phyloP scores from a whole-genome alignment of 2,329 filamentous ascomycete species.

The Trichoderma gracile region DNA sequence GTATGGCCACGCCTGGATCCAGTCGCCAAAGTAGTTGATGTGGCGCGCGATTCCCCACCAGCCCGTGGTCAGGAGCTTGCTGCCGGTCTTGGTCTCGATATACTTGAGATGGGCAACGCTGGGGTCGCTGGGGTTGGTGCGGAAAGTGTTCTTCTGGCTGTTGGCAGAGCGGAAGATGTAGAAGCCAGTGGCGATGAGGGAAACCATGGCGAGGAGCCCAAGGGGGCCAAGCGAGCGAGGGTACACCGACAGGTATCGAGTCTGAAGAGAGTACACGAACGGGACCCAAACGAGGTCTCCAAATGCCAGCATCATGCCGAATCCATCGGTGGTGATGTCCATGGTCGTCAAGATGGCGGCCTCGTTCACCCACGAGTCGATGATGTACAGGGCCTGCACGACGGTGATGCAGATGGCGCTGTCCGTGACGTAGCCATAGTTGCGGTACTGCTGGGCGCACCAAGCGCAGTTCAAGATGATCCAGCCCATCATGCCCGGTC shows the following conservation, averaged over 20 bases:
- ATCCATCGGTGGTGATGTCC: slow-evolving; percentile 89
- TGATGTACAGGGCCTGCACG: slow-evolving; percentile 78
- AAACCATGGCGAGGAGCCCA: slow-evolving; percentile 65
- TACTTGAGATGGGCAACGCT: slow-evolving; percentile 77
- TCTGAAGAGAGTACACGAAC: slow-evolving; percentile 82
- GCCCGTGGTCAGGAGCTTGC: slow-evolving; percentile 76
- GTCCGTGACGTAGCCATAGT: slow-evolving; percentile 79
- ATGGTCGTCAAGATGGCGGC: slow-evolving; percentile 88
- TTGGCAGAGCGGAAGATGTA: slow-evolving; percentile 93
- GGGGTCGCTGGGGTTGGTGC: slow-evolving; percentile 80
- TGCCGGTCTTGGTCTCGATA: slow-evolving; percentile 81
- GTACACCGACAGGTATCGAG: slow-evolving; percentile 79
- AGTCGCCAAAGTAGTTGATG: slow-evolving; percentile 95
- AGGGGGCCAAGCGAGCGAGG: slow-evolving; percentile 73
- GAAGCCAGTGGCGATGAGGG: slow-evolving; percentile 72
- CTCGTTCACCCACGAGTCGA: slow-evolving; percentile 87
- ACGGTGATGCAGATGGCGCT: slow-evolving; percentile 77
- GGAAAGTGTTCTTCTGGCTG: slow-evolving; percentile 92
- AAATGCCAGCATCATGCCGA: slow-evolving; percentile 93
- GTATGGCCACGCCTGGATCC: slow-evolving; percentile 91
- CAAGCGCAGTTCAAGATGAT: slow-evolving; percentile 81
- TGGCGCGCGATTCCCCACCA: slow-evolving; percentile 94
- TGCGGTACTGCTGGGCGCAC: slow-evolving; percentile 83
- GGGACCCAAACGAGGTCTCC: slow-evolving; percentile 93
- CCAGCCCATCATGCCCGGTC: slow-evolving; percentile 91